Percentiles rank a stretch among this genome's conserved stretches.
phyloP scores from a whole-genome alignment of 2,329 filamentous ascomycete genomes.

The Alternaria angustiovoidea region DNA sequence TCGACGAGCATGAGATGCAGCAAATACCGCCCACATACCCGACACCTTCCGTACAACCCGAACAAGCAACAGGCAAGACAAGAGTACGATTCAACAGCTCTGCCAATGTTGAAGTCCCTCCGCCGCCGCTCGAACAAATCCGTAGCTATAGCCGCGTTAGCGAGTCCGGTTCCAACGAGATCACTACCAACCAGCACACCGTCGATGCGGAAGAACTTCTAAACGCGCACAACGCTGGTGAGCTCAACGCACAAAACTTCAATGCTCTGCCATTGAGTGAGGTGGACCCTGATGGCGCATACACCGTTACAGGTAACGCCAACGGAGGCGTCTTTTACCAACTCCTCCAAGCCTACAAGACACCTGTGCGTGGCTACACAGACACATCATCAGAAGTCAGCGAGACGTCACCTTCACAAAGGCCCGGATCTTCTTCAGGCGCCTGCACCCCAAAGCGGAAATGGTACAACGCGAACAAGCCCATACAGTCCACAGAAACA shows the following conservation, averaged over 20 bases:
- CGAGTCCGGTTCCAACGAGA: constrained; percentile 22
- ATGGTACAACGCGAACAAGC: constrained; percentile 43
- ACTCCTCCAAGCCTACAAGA: constrained; percentile 44
- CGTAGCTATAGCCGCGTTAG: constrained; percentile 23
- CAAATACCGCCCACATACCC: constrained; percentile 8
- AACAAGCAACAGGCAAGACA: constrained; percentile 21
- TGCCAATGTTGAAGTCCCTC: constrained; percentile 33
- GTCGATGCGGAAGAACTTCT: constrained; percentile 35
- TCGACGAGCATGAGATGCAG: constrained; percentile 22
- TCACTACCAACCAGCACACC: constrained; percentile 20
- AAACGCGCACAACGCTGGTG: constrained; percentile 26
- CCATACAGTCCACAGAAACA: constrained; percentile 38
- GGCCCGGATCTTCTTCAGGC: constrained; percentile 33
- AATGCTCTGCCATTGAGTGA: constrained; percentile 9
- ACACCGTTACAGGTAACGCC: constrained; percentile 37
- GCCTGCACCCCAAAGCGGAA: constrained; percentile 37
- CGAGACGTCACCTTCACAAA: constrained; percentile 22
- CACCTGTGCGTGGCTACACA: constrained; percentile 23
- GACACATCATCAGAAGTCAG: constrained; percentile 27
- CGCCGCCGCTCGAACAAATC: constrained; percentile 11
- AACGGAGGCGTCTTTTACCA: constrained; percentile 45
- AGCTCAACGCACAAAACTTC: constrained; percentile 4
- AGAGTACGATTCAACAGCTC: constrained; percentile 42
- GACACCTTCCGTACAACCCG: constrained; percentile 20
- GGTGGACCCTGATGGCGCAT: constrained; percentile 27